Base-by-base conservation (phyloP, 2,329 filamentous ascomycete species). In the Coleophoma eucalyptorum region DNA sequence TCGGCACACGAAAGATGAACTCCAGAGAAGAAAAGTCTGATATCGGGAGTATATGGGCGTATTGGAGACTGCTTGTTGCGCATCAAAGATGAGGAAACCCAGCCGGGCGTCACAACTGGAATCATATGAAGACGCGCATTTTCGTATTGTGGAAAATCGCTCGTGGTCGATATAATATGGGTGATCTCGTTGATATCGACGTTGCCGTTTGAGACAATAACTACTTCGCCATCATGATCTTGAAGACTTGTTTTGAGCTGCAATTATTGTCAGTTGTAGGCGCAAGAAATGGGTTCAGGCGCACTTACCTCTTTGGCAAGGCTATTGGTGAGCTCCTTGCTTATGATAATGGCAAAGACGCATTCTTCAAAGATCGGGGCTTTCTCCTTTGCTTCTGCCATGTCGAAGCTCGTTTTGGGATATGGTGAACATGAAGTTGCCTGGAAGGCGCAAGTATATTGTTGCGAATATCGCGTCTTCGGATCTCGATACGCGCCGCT, bases 141-240 rank as follows among this genome's bases (percentile, higher is more conserved):
- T 53, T 81, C 76, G 66, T 94, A 97, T 62, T 93, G 84, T n/a
- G 89, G 85, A 61, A 99, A 99, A 67, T 99, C 91, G 69, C 90
- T 88, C 1, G 88, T 93, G 52, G 85, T 83, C 50, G 92, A 80
- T 56, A 90, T 74, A 53, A 90, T 80, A 65, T 89, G 84, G 6
- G 79, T 84, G 53, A 83, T 72, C 48, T 76, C 67, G 41, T 68
- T 62, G 12, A 79, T 52, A 33, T 66, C 55, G 15, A 71, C 59
- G 18, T 52, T 65, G 3, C 69, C 62, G 45, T 75, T 67, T 11
- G 72, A 71, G 42, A 68, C 61, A 16, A 68, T 61, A 15, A 62
- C 54, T 44, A 68, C 72, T 60, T 55, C 71, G 38, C 66, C 68
- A 16, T 56, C 64, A 53, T 67, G 59, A n/a, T 62, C 54, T 46